A percentile compares a stretch with the other conserved stretches of the same genome.
These are phyloP conservation scores for Tulasnella sp. DNA, from an alignment of 768 basidiomycete species.

Conservation along the genomic window DNA sequence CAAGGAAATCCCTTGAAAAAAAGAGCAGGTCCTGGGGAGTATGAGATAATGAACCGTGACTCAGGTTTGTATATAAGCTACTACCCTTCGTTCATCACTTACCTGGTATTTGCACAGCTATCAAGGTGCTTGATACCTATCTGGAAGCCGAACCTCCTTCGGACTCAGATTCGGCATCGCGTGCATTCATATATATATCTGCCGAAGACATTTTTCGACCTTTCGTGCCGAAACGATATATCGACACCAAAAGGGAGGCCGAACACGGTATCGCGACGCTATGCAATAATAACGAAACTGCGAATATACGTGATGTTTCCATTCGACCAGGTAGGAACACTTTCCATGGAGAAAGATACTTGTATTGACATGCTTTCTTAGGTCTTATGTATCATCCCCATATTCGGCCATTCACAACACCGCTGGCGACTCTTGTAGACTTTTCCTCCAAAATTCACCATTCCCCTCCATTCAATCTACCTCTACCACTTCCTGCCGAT, in stretches of 20 bases:
- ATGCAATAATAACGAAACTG: constrained; percentile 29
- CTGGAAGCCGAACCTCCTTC: constrained; percentile 20
- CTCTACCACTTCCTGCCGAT: constrained; percentile 49
- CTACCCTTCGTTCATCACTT: background rate
- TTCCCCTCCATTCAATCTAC: constrained; percentile 34
- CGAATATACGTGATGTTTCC: constrained; percentile 55
- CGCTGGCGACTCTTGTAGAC: constrained; percentile 71
- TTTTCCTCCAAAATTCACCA: constrained; percentile 62
- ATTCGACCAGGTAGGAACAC: constrained; percentile 69
- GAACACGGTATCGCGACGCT: constrained; percentile 54
- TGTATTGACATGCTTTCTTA: constrained; percentile 24
- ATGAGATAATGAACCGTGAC: constrained; percentile 79
- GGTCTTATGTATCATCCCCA: constrained; percentile 96
- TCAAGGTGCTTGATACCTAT: constrained; percentile 68
- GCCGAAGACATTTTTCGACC: constrained; percentile 91
- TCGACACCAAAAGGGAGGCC: constrained; percentile 87
- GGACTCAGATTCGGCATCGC: constrained; percentile 32
- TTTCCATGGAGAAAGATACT: background rate
- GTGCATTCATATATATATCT: constrained; percentile 77
- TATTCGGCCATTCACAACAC: constrained; percentile 75
- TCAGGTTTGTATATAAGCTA: constrained; percentile 45
- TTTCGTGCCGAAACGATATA: constrained; percentile 71
- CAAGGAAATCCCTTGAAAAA: constrained; percentile 45
- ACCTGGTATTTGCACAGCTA: constrained; percentile 32
- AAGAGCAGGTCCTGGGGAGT: constrained; percentile 33